Percentiles rank a stretch among this genome's conserved stretches.
Conservation (phyloP, 2,329 filamentous ascomycete species). For the Xylaria sp. region DNA sequence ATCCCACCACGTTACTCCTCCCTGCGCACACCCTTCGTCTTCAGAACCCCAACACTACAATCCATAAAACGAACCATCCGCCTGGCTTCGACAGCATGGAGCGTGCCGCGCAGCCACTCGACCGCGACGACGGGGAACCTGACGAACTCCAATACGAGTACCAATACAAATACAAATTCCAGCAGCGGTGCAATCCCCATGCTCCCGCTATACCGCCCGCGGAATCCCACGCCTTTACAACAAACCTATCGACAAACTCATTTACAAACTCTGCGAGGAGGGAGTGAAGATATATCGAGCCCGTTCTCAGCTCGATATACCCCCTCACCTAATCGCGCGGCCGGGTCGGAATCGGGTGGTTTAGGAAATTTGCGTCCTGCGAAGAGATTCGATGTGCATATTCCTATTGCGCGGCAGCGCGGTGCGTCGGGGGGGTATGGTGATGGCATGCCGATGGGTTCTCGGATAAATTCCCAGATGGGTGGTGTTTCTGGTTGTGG, state of each 20-base stretch:
- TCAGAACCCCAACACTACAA: conserved; percentile 33
- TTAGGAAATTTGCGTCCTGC: neutral
- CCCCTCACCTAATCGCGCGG: neutral
- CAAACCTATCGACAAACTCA: neutral
- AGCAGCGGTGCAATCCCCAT: conserved; percentile 12
- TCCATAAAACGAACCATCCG: conserved; percentile 32
- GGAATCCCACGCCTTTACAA: neutral
- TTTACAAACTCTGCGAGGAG: neutral
- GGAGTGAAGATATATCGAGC: neutral
- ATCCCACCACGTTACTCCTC: conserved; percentile 44
- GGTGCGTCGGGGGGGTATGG: neutral
- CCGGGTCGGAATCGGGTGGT: neutral
- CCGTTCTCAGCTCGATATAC: neutral
- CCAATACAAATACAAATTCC: too few relatives aligned
- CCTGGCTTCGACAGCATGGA: conserved; percentile 20
- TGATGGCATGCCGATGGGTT: neutral
- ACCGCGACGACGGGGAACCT: conserved; percentile 8
- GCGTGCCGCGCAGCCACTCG: neutral
- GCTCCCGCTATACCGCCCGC: conserved; percentile 7
- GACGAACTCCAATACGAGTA: neutral
- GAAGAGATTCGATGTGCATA: neutral
- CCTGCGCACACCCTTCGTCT: conserved; percentile 28
- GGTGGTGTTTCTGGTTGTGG: neutral
- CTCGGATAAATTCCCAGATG: too few relatives aligned
- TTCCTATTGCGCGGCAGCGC: conserved; percentile 16